Base-by-base conservation (phyloP, 2,329 filamentous ascomycete species). In the Zelopaecilomyces penicillatus region DNA sequence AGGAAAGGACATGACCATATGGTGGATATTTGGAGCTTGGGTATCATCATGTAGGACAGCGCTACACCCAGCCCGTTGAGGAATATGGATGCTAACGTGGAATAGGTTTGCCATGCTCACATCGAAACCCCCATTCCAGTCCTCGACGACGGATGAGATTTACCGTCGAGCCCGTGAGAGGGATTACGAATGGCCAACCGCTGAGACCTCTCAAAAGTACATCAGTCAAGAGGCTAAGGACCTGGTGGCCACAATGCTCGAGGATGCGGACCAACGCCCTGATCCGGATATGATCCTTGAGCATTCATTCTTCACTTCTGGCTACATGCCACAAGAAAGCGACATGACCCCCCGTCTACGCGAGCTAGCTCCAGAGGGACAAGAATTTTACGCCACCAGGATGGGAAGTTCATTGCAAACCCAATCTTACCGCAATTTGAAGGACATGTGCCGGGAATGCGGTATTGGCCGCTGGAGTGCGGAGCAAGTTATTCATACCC, bases 1-100 rank as follows among this genome's bases (percentile, higher is more conserved):
- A 93, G 87, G 60, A 88, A 91, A 57, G 93, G 93, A 0, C 93
- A 98, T 62, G 93, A 95, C 54, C 90, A 97, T 61, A 95, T 94
- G 72, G 93, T 98, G 4, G 93, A 98, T 62, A 87, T 98, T 45
- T 98, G 94, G 94, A 95, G 91, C 37, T 75, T 98, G 60, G 93
- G 94, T 19, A 93, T 98, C 54, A 98, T 98, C 62, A 89, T 94
- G 82, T 90, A 70, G 70, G 81, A 57, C 29, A 30, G 3, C 40
- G 9, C n/a, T 36, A 30, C 27, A 5, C 3, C 3, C 19, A 19
- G 19, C 19, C 19, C 19, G 46, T 12, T 5, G 28, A 4, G 8
- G n/a, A 28, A 3, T 3, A 4, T 9, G 12, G 12, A 26, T 39
- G 42, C 43, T 50, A 37, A 48, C 40, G 2, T 19, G 7, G 7